Base-by-base conservation (phyloP, 169 alveolate genomes). In the Cryptosporidium bovis region DNA sequence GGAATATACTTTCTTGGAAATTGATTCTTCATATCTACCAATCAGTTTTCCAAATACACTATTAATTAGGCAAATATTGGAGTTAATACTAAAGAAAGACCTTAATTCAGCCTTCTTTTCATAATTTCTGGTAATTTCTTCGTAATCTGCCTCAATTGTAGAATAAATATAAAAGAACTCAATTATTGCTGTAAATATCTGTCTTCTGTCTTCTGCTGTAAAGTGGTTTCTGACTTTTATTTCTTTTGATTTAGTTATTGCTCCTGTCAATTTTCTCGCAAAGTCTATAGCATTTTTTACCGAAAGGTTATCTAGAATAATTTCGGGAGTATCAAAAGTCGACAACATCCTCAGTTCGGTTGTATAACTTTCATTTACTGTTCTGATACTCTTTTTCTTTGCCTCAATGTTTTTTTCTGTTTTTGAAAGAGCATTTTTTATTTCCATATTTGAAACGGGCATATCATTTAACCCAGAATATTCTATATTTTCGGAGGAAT, bases 161-260 rank as follows among this genome's bases (percentile, higher is more conserved):
- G 83, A 69, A 69, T 53, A 53, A 15, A 69, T 8, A 69, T 51
- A 16, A 15, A 69, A 36, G 40, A 20, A 69, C 20, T 69, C 68
- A 31, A 51, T 18, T 8, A 69, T 51, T 53, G 83, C 83, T 12
- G 31, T 51, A 16, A 34, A 24, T 67, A 69, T 16, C 29, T 51
- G 13, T 34, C 40, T 69, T 31, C 16, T 69, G 18, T 69, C 31
- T 51, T 51, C 20, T 4, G 40, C 55, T 50, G 83, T 53, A 29
- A 69, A 29, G 40, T 69, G 8, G 20, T 3, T 36, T 53, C 56
- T 29, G 18, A 69, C 2, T 31, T 34, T 18, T n/a, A 31, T 40
- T 10, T 53, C 51, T 33, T 69, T 18, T 53, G 68, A 51, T 55
- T 53, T 33, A 31, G 56, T 31, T 27, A 69, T 51, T 34, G 55